These are phyloP conservation scores for Starmerella potacharoeniae DNA, from an alignment of 805 yeast genomes.

Conservation along the genomic window DNA sequence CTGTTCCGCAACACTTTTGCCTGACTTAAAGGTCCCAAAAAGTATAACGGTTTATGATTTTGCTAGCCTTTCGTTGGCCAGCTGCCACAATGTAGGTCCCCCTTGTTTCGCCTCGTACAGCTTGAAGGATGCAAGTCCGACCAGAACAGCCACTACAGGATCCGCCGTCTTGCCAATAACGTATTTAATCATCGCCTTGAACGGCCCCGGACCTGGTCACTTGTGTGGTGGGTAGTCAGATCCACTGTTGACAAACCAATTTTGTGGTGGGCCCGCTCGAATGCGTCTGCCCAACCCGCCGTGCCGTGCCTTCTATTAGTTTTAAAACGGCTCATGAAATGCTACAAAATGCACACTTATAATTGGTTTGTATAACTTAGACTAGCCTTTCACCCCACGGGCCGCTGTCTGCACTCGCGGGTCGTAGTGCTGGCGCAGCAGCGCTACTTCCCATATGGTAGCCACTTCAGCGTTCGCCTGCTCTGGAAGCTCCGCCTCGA, in stretches of 20 bases:
- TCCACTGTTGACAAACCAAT: neutral
- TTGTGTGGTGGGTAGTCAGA: neutral
- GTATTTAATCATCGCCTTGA: slow-evolving; percentile 19
- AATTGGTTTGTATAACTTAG: neutral
- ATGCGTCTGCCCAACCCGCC: no score
- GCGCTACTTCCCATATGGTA: slow-evolving; percentile 75
- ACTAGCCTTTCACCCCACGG: slow-evolving; percentile 3
- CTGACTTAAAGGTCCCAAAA: no score
- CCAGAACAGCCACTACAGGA: slow-evolving; percentile 20
- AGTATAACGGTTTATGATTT: neutral
- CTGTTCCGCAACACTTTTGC: no score
- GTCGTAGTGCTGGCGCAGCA: slow-evolving; percentile 71
- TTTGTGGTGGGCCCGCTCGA: neutral
- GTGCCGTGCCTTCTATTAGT: no score
- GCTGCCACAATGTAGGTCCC: slow-evolving; percentile 22
- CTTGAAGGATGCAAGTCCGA: slow-evolving; percentile 21
- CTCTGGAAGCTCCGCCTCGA: slow-evolving; percentile 55
- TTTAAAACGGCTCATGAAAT: neutral
- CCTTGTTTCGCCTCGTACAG: slow-evolving; percentile 22
- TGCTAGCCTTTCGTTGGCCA: slow-evolving; percentile 8
- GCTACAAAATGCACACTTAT: neutral
- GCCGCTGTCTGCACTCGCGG: slow-evolving; percentile 68
- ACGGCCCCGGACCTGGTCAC: neutral
- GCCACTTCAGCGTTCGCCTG: slow-evolving; percentile 81
- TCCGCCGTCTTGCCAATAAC: slow-evolving; percentile 21